Conservation (phyloP, 495 filamentous ascomycete species). For the Penicillium maclennaniae region DNA sequence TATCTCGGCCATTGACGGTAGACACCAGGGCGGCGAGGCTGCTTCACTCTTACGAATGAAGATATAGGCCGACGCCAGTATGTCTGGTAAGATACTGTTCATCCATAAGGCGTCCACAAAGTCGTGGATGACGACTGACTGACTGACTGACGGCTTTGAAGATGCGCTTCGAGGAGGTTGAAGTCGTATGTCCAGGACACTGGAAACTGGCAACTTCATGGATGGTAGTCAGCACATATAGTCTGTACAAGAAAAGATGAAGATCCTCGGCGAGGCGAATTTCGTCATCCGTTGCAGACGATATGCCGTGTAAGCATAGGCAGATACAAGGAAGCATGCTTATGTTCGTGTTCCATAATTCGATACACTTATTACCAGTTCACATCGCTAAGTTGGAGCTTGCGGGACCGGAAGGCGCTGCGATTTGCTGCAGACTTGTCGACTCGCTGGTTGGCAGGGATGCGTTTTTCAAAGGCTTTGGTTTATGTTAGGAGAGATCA, state of each 20-base stretch:
- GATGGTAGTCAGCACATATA: neutral
- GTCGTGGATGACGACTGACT: neutral
- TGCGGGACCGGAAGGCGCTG: conserved; percentile 76
- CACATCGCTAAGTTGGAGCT: conserved; percentile 92
- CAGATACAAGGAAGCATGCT: neutral
- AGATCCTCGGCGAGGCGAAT: neutral
- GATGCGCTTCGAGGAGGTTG: neutral
- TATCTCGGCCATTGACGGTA: neutral
- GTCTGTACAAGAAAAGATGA: neutral
- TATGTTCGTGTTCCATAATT: neutral
- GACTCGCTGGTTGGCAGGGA: conserved; percentile 36
- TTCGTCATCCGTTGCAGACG: neutral
- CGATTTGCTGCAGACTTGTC: conserved; percentile 72
- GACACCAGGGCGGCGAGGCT: neutral
- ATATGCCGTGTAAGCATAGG: neutral
- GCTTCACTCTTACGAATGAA: neutral
- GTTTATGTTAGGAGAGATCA: conserved; percentile 5
- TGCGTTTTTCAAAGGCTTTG: conserved; percentile 35
- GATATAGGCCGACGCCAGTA: neutral
- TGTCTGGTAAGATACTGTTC: neutral
- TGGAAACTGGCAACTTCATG: neutral
- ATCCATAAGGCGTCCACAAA: neutral
- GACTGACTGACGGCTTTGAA: too few relatives aligned
- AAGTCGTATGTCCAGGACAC: neutral
- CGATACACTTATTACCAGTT: conserved; percentile 72